Conservation (phyloP, 2,329 filamentous ascomycete genomes). For the Neurospora sp. region DNA sequence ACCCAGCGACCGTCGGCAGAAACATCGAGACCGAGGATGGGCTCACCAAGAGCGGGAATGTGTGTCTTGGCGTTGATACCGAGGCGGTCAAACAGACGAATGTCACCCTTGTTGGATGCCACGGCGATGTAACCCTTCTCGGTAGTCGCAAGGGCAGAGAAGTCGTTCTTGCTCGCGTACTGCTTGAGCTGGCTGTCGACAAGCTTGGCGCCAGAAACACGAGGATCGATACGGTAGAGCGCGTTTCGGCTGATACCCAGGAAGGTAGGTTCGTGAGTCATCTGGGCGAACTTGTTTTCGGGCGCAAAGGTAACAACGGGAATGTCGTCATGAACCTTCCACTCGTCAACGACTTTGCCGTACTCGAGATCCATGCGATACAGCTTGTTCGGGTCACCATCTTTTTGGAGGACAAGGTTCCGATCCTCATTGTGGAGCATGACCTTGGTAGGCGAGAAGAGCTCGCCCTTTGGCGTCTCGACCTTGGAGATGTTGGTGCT, state of each 20-base stretch:
- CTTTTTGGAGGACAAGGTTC: conserved; percentile 82
- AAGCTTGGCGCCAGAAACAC: conserved; percentile 80
- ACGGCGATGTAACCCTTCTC: conserved; percentile 96
- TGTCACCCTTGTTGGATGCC: conserved; percentile 93
- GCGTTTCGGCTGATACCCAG: conserved; percentile 88
- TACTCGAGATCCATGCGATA: conserved; percentile 98
- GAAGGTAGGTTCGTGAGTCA: conserved; percentile 92
- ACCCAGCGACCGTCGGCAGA: conserved; percentile 95
- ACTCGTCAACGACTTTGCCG: conserved; percentile 96
- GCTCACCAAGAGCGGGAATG: conserved; percentile 87
- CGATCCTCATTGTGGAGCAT: conserved; percentile 90
- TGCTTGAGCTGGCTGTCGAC: conserved; percentile 92
- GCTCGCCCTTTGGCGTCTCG: conserved; percentile 72
- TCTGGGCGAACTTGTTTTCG: conserved; percentile 96
- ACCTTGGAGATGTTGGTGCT: conserved; percentile 96
- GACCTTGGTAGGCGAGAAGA: conserved; percentile 92
- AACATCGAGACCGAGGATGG: conserved; percentile 90
- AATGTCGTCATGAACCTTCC: conserved; percentile 96
- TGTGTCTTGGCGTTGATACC: conserved; percentile 97
- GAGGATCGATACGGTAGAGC: conserved; percentile 87
- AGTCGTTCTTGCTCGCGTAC: conserved; percentile 94
- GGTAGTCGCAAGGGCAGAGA: conserved; percentile 87
- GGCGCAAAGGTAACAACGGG: conserved; percentile 85
- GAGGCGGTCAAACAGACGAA: conserved; percentile 90
- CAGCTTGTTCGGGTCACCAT: conserved; percentile 74